A percentile compares a stretch with the other conserved stretches of the same genome.
Evolutionary conservation across 1,139 yeast genomes (phyloP).

Genomic region (Suhomyces bokatorum): DNA sequence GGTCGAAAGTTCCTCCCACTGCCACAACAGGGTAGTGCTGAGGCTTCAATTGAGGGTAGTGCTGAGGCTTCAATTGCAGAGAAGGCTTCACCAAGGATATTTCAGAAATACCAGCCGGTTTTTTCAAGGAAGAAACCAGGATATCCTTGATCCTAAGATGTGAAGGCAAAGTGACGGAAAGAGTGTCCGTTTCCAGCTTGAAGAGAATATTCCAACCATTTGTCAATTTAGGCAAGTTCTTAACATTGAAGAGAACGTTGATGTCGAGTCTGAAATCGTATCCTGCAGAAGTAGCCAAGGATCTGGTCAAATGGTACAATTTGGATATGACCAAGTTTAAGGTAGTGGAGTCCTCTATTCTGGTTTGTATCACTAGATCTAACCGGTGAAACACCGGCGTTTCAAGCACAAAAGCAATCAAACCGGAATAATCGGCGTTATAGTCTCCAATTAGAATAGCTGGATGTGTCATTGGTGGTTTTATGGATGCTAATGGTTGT

Average conservation of each 20-base stretch:
- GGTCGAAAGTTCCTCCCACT: constrained; percentile 97
- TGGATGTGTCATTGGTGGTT: constrained; percentile 17
- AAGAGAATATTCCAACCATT: constrained; percentile 9
- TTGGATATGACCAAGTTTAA: constrained; percentile 30
- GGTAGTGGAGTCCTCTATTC: constrained; percentile 21
- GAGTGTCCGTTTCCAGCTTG: constrained; percentile 2
- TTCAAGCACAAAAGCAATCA: constrained; percentile 22
- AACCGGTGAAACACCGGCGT: constrained; percentile 15
- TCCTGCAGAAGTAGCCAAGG: constrained; percentile 21
- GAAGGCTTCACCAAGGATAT: neutral
- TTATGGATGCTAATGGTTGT: neutral
- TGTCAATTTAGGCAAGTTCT: neutral
- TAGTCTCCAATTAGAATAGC: constrained; percentile 25
- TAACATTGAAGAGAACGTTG: constrained; percentile 31
- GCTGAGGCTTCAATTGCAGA: neutral
- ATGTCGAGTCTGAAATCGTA: constrained; percentile 32
- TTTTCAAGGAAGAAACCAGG: neutral
- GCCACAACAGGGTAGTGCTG: constrained; percentile 37
- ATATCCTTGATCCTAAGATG: neutral
- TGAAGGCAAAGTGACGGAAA: neutral
- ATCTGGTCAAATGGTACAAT: constrained; percentile 30
- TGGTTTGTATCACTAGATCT: constrained; percentile 26
- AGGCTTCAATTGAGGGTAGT: constrained; percentile 1
- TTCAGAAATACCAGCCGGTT: neutral
- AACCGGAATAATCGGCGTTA: constrained; percentile 23